A percentile compares a stretch with the other conserved stretches of the same genome.
These are phyloP conservation scores for Yamadazyma dushanensis DNA, from an alignment of 1,139 yeast genomes.

Conservation along the genomic window DNA sequence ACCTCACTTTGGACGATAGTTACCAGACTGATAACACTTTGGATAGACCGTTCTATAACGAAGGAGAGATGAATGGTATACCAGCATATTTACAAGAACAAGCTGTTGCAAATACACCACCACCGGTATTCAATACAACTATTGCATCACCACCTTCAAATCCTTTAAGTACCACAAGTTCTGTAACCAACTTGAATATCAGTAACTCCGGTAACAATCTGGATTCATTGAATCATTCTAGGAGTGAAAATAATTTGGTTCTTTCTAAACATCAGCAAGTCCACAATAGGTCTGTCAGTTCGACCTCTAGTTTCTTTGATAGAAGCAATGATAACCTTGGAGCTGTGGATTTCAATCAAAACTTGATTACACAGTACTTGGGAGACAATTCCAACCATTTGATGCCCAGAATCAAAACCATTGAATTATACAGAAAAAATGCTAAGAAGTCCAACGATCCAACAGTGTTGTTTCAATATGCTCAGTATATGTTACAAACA, in stretches of 20 bases:
- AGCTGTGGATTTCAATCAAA: conserved; percentile 43
- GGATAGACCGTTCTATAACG: conserved; percentile 3
- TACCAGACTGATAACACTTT: not conserved
- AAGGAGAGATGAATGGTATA: not conserved
- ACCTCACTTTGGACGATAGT: not conserved
- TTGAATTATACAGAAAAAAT: conserved; percentile 82
- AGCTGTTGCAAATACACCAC: conserved; percentile 8
- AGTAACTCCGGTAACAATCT: conserved; percentile 8
- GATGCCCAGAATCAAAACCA: conserved; percentile 79
- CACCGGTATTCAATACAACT: conserved; percentile 8
- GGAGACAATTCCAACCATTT: conserved; percentile 54
- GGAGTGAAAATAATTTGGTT: conserved; percentile 31
- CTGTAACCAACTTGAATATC: conserved; percentile 39
- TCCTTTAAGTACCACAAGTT: conserved; percentile 38
- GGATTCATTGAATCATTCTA: conserved; percentile 17
- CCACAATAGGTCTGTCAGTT: conserved; percentile 42
- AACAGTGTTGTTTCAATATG: conserved; percentile 80
- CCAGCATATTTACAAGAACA: conserved; percentile 1
- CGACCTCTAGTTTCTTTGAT: conserved; percentile 39
- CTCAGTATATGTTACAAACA: conserved; percentile 86
- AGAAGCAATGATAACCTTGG: conserved; percentile 32
- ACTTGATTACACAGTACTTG: conserved; percentile 48
- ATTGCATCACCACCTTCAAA: conserved; percentile 30
- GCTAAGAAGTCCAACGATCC: conserved; percentile 88
- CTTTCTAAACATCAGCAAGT: conserved; percentile 22